These are phyloP conservation scores for Xylaria nigripes DNA, from an alignment of 495 filamentous ascomycete genomes.

Conservation along the genomic window DNA sequence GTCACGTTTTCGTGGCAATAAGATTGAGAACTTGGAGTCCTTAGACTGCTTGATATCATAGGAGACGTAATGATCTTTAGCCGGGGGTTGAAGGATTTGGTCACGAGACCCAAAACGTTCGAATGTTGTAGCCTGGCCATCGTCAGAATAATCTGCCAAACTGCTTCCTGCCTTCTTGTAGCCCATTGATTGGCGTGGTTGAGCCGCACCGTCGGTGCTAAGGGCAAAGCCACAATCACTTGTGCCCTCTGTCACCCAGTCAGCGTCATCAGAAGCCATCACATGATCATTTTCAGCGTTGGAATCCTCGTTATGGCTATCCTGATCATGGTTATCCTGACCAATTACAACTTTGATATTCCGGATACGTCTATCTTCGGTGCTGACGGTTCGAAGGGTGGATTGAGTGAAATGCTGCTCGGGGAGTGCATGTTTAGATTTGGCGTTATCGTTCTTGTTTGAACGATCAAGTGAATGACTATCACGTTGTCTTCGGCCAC, in stretches of 20 bases:
- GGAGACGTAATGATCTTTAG: not conserved
- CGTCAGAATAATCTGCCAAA: slow-evolving; percentile 31
- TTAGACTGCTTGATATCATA: slow-evolving; percentile 18
- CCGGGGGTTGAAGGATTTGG: slow-evolving; percentile 22
- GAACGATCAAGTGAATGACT: not conserved
- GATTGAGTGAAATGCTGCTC: not conserved
- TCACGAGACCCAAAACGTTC: slow-evolving; percentile 16
- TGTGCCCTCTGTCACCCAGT: slow-evolving; percentile 21
- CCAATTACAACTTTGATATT: slow-evolving; percentile 1
- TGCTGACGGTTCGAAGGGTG: not conserved
- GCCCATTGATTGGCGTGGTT: not conserved
- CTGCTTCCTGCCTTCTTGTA: slow-evolving; percentile 31
- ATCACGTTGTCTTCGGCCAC: not conserved
- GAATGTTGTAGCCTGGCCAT: slow-evolving; percentile 6
- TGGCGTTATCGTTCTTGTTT: not conserved
- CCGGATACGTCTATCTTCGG: not conserved
- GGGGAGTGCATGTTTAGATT: not conserved
- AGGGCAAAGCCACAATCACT: slow-evolving; percentile 21
- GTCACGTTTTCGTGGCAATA: slow-evolving; percentile 16
- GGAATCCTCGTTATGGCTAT: not conserved
- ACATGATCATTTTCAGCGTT: not conserved
- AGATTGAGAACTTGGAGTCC: slow-evolving; percentile 17
- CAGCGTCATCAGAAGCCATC: slow-evolving; percentile 8
- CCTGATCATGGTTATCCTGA: not conserved
- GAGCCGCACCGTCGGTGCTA: not conserved